Base-by-base conservation (phyloP, 2,329 filamentous ascomycete genomes). In the Curvularia lunata region DNA sequence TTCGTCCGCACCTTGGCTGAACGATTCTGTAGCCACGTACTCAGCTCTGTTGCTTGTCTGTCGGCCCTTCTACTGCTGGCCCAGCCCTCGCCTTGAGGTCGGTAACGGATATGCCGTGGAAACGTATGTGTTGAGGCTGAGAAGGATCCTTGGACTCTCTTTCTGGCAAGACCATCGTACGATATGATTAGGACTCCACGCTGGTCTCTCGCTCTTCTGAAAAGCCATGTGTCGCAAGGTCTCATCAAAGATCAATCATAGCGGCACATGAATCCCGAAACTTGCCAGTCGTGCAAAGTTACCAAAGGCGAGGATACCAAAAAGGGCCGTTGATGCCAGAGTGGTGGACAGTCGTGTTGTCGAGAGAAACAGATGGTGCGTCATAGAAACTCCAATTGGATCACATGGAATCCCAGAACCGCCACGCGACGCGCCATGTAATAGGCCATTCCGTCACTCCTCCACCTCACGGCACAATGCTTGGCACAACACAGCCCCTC, bases 401-500 rank as follows among this genome's bases (percentile, higher is more conserved):
- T 12, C 13, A 18, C 43, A 8, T 18, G 18, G 43, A 7, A 4
- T 16, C 34, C 34, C 34, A 16, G 34, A 18, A 23, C 18, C 28
- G 43, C 43, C 43, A 47, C 27, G 27, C 27, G 43, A 27, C 25
- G 25, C 43, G 43, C 53, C 53, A 46, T 48, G 30, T 41, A 40
- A 37, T 30, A 30, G 47, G 38, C 52, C 25, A 51, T 51, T 27
- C 47, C 52, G 52, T 51, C 28, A 37, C 25, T 50, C 32, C 48
- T 23, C 32, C 48, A 19, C n/a, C 40, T 52, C 47, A 40, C 53
- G 16, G 40, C 25, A 52, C 13, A 37, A 49, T 57, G 43, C 54
- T 57, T 57, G 54, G 54, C 54, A 19, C 5, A 21, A 41, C 50
- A 48, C 50, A 48, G 50, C 49, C 43, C 9, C 43, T 23, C 28